Evolutionary conservation across 495 filamentous ascomycete genomes (phyloP).

Genomic region (Friedmanniomyces endolithicus): DNA sequence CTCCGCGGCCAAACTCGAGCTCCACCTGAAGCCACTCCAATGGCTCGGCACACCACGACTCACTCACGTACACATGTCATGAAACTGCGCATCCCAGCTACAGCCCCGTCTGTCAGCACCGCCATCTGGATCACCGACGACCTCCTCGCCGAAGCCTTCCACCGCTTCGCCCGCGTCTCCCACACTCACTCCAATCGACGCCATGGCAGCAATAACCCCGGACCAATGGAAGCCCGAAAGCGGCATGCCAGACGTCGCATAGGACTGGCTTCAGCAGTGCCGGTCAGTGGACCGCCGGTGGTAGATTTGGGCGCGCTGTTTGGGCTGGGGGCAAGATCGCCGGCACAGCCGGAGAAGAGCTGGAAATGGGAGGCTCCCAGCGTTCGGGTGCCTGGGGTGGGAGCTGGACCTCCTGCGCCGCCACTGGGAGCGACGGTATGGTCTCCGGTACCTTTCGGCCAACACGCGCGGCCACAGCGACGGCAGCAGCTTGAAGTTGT

Average conservation of each 20-base stretch:
- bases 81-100: background rate
- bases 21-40: background rate
- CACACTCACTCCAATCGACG: slow-evolving; percentile 25
- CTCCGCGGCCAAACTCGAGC: background rate
- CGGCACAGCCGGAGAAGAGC: slow-evolving; percentile 8
- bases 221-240: slow-evolving; percentile 47
- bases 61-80: slow-evolving; percentile 11
- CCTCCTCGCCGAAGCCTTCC: slow-evolving; percentile 38
- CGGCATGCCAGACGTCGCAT: slow-evolving; percentile 40
- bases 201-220: slow-evolving; percentile 44
- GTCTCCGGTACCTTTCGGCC: background rate
- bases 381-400: background rate
- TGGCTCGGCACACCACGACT: background rate
- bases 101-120: slow-evolving; percentile 15
- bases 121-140: slow-evolving; percentile 47
- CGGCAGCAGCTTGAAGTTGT: background rate
- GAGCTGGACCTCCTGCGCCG: background rate
- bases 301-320: slow-evolving; percentile 22
- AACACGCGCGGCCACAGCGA: background rate
- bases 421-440: background rate
- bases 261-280: slow-evolving; percentile 29
- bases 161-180: slow-evolving; percentile 35
- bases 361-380: slow-evolving; percentile 22
- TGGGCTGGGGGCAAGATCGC: slow-evolving; percentile 11
- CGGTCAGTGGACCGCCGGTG: slow-evolving; percentile 15